phyloP scores from a whole-genome alignment of 495 filamentous ascomycete species.

The Durotheca rogersii region DNA sequence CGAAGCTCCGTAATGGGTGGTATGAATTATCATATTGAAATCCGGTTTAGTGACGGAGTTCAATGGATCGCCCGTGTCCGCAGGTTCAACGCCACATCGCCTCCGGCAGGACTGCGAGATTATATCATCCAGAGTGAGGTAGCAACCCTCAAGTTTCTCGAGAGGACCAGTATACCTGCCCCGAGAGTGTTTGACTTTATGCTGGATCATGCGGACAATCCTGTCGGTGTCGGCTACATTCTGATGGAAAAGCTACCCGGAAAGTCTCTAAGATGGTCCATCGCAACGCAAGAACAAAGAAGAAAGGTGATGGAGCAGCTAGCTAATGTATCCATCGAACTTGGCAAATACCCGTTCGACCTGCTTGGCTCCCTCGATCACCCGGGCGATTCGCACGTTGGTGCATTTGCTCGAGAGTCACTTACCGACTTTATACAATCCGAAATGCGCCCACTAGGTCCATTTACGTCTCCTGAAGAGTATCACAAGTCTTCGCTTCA shows the following conservation, averaged over 20 bases:
- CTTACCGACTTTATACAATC: constrained; percentile 24
- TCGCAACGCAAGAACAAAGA: constrained; percentile 30
- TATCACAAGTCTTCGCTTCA: constrained; percentile 21
- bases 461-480: constrained; percentile 25
- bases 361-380: constrained; percentile 37
- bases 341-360: constrained; percentile 36
- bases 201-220: constrained; percentile 29
- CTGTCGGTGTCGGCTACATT: constrained; percentile 40
- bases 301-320: constrained; percentile 40
- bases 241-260: constrained; percentile 45
- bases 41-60: constrained; percentile 34
- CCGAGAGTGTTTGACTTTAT: constrained; percentile 36
- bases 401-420: constrained; percentile 38
- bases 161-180: constrained; percentile 35
- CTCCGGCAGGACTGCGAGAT: constrained; percentile 33
- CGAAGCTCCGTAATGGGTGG: constrained; percentile 41
- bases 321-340: constrained; percentile 42
- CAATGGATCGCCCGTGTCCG: constrained; percentile 36
- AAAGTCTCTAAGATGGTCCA: constrained; percentile 35
- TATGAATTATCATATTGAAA: constrained; percentile 40
- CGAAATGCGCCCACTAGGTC: constrained; percentile 19
- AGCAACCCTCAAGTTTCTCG: constrained; percentile 38
- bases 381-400: constrained; percentile 29
- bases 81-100: constrained; percentile 20
- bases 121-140: constrained; percentile 41